Base-by-base conservation (phyloP, 179 eudicot species). In the Patellifolia procumbens region DNA sequence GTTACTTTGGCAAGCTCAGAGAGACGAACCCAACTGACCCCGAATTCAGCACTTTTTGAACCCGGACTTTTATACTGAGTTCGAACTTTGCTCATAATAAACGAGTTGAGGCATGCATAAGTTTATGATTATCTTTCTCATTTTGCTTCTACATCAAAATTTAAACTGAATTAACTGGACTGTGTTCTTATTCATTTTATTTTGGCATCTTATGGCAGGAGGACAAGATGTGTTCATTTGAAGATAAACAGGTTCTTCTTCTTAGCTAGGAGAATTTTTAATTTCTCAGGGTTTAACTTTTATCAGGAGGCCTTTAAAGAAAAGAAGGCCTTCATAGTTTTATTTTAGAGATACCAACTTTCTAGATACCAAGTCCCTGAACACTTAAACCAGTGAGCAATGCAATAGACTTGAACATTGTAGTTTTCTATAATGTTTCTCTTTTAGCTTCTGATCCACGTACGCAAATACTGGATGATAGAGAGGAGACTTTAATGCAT, bases 181-280 rank as follows among this genome's bases (percentile, higher is more conserved):
- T 6, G 9, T 39, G 31, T 71, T 22, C 2, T 68, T 24, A 58
- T 7, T 45, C 32, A 28, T 74, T 46, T 55, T 48, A 11, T 66
- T 35, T 35, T 64, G 22, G n/a, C 55, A 43, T 63, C 16, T 51
- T 37, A 73, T 82, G 82, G 86, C 92, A 94, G 97, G 90, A 87
- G 78, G 91, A 85, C 63, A 85, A 89, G 81, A 87, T 92, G 62
- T 32, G 59, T 67, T 77, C 88, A 71, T 78, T 94, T 80, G 94
- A 92, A 79, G 85, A 76, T 58, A 89, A 91, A 79, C 95, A 91
- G 97, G 97, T 92, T 43, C 39, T 76, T 76, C 10, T 15, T 45
- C 51, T 49, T 12, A 35, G 22, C 24, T 68, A 17, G 1, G 12
- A n/a, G 10, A 52, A 56, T 34, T 66, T 72, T 68, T 22, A 19